phyloP scores from a whole-genome alignment of 306 rosid species.

The Dalbergia cochinchinensis region DNA sequence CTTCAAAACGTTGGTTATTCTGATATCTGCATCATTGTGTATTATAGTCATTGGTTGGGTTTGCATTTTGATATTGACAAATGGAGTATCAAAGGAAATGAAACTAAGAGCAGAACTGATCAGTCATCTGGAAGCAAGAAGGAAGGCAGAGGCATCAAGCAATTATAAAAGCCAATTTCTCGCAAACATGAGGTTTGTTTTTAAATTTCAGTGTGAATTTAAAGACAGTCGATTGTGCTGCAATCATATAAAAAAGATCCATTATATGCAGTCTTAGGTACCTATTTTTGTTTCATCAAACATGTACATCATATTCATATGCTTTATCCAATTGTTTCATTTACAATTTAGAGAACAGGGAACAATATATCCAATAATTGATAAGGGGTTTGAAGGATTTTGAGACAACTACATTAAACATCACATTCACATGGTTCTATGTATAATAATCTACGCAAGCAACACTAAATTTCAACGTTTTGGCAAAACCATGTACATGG shows the following conservation, averaged over 20 bases:
- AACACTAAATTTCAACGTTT: too few relatives aligned
- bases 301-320: not conserved
- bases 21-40: conserved; percentile 91
- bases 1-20: conserved; percentile 85
- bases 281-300: not conserved
- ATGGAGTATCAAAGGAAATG: conserved; percentile 99
- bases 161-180: conserved; percentile 98
- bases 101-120: conserved; percentile 93
- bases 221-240: not conserved
- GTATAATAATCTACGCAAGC: too few relatives aligned
- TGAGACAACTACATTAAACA: not conserved
- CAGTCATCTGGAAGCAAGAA: conserved; percentile 95
- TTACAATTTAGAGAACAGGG: conserved; percentile 13
- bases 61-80: conserved; percentile 90
- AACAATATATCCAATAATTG: conserved; percentile 11
- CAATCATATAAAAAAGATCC: not conserved
- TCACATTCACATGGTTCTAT: too few relatives aligned
- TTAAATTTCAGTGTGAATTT: conserved; percentile 10
- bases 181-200: conserved; percentile 92
- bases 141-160: conserved; percentile 97
- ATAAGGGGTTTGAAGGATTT: not conserved
- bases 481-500: too few relatives aligned
- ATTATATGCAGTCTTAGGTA: not conserved
- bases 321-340: conserved; percentile 5
- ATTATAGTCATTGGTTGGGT: conserved; percentile 91